Evolutionary conservation across 345 rosid species (phyloP).

Genomic region (Populus nigra): DNA sequence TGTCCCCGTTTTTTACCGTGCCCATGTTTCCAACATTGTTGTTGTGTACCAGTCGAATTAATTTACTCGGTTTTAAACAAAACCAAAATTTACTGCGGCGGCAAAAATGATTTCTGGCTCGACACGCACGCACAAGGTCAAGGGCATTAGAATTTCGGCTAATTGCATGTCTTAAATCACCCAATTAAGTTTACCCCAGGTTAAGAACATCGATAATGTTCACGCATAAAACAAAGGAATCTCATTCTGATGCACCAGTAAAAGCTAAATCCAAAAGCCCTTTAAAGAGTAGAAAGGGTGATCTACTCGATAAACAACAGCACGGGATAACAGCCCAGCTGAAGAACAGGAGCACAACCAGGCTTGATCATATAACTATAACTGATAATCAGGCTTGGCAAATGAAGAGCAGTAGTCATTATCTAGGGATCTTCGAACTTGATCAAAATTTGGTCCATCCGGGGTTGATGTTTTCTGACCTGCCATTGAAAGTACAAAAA

Average conservation of each 20-base stretch:
- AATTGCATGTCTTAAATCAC: not conserved
- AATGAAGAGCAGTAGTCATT: not conserved
- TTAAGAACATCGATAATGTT: not conserved
- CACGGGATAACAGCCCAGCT: no score
- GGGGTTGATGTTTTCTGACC: slow-evolving; percentile 82
- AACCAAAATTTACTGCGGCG: no score
- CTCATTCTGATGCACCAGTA: no score
- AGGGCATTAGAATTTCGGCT: no score
- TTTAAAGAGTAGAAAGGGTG: no score
- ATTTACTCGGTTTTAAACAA: no score
- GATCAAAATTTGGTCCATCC: slow-evolving; percentile 58
- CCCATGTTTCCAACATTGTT: not conserved
- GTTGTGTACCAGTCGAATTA: not conserved
- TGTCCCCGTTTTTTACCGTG: not conserved
- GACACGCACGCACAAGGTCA: no score
- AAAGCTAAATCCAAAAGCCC: not conserved
- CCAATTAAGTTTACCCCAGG: not conserved
- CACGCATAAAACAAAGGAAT: not conserved
- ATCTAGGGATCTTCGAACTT: slow-evolving; percentile 50
- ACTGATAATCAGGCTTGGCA: not conserved
- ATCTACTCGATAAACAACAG: no score
- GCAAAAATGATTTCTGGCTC: no score
- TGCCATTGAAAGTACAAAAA: slow-evolving; percentile 22
- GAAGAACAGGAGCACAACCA: no score
- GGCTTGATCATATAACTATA: not conserved